These are phyloP conservation scores for Seminavis robusta DNA, from an alignment of 108 stramenopile species.

Conservation along the genomic window DNA sequence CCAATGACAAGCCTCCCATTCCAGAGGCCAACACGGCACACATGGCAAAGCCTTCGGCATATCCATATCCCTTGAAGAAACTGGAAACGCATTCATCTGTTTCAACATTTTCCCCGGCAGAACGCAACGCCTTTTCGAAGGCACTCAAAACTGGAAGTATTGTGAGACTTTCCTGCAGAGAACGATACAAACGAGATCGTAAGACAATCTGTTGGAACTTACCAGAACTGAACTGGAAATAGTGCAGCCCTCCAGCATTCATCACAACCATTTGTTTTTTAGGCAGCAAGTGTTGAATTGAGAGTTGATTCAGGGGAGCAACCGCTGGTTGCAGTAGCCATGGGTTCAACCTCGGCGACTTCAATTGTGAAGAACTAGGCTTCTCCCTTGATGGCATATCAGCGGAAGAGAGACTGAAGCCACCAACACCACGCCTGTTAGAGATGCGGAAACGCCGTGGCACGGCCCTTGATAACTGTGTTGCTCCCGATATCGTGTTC, in stretches of 20 bases:
- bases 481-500: no score
- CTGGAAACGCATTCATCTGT: slow-evolving; percentile 50
- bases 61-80: slow-evolving; percentile 77
- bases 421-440: slow-evolving; percentile 29
- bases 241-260: slow-evolving; percentile 78
- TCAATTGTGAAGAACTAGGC: slow-evolving; percentile 5
- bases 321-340: slow-evolving; percentile 67
- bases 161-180: no score
- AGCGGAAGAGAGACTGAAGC: slow-evolving; percentile 65
- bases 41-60: slow-evolving; percentile 80
- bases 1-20: slow-evolving; percentile 18
- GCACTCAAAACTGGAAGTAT: slow-evolving; percentile 49
- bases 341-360: slow-evolving; percentile 62
- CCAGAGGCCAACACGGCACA: slow-evolving; percentile 65
- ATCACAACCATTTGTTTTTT: slow-evolving; percentile 42
- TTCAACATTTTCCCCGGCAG: slow-evolving; percentile 50
- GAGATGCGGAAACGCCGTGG: slow-evolving; percentile 36
- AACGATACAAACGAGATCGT: no score
- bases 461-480: no score
- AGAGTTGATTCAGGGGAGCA: slow-evolving; percentile 54
- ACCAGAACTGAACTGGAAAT: slow-evolving; percentile 49
- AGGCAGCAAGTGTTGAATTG: slow-evolving; percentile 52
- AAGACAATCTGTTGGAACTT: no score
- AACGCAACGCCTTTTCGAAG: slow-evolving; percentile 45
- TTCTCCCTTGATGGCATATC: slow-evolving; percentile 16